Percentiles rank a stretch among this genome's conserved stretches.
Conservation (phyloP, 768 basidiomycete genomes). For the Tricholoma sp. region DNA sequence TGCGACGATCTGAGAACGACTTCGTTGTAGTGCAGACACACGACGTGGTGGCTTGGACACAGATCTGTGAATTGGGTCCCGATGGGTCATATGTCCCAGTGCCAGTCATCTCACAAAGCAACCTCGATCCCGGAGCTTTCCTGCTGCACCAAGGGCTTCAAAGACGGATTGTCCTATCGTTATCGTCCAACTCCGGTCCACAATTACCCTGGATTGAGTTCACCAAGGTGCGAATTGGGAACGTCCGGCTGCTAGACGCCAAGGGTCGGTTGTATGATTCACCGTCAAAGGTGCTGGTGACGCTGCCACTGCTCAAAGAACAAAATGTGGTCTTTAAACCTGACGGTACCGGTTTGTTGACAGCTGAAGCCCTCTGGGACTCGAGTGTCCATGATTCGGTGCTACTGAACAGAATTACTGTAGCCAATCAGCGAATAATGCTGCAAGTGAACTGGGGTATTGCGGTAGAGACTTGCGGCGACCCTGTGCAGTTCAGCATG, state of each 20-base stretch:
- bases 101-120: constrained; percentile 71
- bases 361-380: constrained; percentile 83
- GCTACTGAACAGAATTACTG: constrained; percentile 82
- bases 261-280: constrained; percentile 82
- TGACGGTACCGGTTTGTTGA: constrained; percentile 75
- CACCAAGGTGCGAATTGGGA: constrained; percentile 70
- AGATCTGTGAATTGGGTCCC: constrained; percentile 81
- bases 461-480: constrained; percentile 76
- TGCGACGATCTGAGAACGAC: constrained; percentile 92
- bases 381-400: constrained; percentile 85
- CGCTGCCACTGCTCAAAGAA: constrained; percentile 69
- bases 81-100: constrained; percentile 83
- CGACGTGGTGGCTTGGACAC: constrained; percentile 86
- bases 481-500: constrained; percentile 85
- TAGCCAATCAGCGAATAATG: constrained; percentile 70
- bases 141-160: constrained; percentile 92
- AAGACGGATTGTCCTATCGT: constrained; percentile 66
- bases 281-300: constrained; percentile 63
- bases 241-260: constrained; percentile 79
- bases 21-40: constrained; percentile 85
- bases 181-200: constrained; percentile 85
- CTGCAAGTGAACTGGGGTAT: constrained; percentile 75
- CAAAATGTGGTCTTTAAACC: constrained; percentile 71
- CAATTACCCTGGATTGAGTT: constrained; percentile 87
- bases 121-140: constrained; percentile 81